Base-by-base conservation (phyloP, 108 stramenopile genomes). In the Epithemia pelagica region DNA sequence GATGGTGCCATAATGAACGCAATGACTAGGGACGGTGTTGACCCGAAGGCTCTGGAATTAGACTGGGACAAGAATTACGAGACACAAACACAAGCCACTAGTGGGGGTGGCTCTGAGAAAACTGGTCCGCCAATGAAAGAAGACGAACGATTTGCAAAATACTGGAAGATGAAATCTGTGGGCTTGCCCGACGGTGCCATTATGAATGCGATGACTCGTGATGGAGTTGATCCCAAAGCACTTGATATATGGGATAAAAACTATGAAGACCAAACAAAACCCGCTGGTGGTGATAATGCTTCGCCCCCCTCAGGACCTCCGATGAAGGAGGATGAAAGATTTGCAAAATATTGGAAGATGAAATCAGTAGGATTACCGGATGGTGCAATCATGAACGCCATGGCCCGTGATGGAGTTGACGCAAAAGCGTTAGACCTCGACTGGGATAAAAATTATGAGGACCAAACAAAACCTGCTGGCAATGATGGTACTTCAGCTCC, bases 281-380 rank as follows among this genome's bases (percentile, higher is more conserved):
- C 33, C 37, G 30, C 64, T 27, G 37, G 37, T 46, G 15, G 10
- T 46, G 37, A 5, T 15, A 46, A 46, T 15, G 64, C 37, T 1
- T 53, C 32, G 8, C 28, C 54, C 22, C 26, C 62, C 29, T 15
- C 30, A 15, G 20, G 71, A 65, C 46, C 55, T 52, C 81, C 86
- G 19, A 59, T 91, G 52, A 88, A 85, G 31, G 78, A 86, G 64
- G 83, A 89, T 63, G 83, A 81, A 8, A 72, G 73, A 25, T 95
- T 84, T 65, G 55, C 64, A 0, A 90, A 90, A 59, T 89, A 89
- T 64, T 89, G 76, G 64, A 83, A 85, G 69, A 92, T 89, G 88
- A 64, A 86, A 8, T 67, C 71, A 60, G 81, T 88, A 74, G 88
- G 88, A 2, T 46, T 90, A 19, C 86, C 91, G 3, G 69, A 76